phyloP scores from a whole-genome alignment of 169 alveolate species.

The Eimeria mitis region DNA sequence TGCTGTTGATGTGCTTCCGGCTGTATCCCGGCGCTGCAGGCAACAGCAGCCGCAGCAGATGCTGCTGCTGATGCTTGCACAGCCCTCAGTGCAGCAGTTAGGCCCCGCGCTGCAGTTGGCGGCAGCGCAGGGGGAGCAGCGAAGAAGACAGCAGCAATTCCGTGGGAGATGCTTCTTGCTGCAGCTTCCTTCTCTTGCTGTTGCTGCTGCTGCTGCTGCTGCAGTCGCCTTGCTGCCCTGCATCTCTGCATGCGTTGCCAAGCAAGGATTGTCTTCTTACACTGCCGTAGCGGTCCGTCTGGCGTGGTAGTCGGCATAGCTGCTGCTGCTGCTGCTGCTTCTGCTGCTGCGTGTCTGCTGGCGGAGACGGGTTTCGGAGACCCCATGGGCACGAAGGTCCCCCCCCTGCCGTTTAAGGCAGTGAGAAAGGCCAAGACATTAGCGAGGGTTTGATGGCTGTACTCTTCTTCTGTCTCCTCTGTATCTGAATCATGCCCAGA shows the following conservation, averaged over 20 bases:
- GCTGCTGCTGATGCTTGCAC: conserved; percentile 64
- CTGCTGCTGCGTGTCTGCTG: conserved; percentile 19
- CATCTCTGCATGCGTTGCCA: conserved; percentile 48
- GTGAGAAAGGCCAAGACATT: neutral
- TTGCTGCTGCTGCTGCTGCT: conserved; percentile 34
- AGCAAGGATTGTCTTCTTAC: conserved; percentile 8
- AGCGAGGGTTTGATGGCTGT: neutral
- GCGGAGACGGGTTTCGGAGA: neutral
- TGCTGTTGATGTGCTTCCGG: conserved; percentile 15
- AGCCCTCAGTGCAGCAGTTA: conserved; percentile 35
- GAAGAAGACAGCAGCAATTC: conserved; percentile 50
- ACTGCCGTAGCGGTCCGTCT: conserved; percentile 7
- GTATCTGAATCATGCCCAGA: neutral
- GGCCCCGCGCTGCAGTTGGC: conserved; percentile 61
- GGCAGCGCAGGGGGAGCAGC: conserved; percentile 62
- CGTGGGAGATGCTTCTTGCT: conserved; percentile 43
- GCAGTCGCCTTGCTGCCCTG: conserved; percentile 42
- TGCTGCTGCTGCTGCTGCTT: conserved; percentile 32
- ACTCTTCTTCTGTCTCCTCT: conserved; percentile 43
- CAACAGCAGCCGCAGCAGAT: conserved; percentile 51
- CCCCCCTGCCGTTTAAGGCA: conserved; percentile 20
- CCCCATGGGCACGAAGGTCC: neutral
- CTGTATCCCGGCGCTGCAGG: neutral
- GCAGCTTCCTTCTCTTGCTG: conserved; percentile 56
- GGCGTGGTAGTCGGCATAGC: neutral